Evolutionary conservation across 2,329 filamentous ascomycete species (phyloP).

Genomic region (Ampelomyces quisqualis): DNA sequence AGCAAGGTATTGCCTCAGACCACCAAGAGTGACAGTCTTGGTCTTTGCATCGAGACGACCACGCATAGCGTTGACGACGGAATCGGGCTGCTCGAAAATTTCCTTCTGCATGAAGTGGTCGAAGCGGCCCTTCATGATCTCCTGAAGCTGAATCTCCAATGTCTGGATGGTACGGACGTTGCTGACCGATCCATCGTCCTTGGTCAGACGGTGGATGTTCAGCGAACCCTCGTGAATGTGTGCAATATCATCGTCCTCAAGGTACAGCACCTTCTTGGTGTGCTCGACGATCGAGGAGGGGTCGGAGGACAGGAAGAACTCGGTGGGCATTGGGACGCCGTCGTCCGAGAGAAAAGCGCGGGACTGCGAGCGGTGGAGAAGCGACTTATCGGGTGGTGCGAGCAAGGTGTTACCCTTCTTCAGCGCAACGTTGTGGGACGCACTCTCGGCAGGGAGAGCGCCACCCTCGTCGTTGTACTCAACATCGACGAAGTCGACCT

Average conservation of each 20-base stretch:
- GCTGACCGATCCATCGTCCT: slow-evolving; percentile 85
- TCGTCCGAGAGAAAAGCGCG: slow-evolving; percentile 99
- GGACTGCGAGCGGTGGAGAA: slow-evolving; percentile 96
- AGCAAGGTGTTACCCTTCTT: slow-evolving; percentile 73
- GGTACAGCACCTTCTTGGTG: slow-evolving; percentile 99
- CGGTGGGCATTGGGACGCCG: slow-evolving; percentile 93
- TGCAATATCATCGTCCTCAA: slow-evolving; percentile 98
- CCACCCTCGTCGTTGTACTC: slow-evolving; percentile 85
- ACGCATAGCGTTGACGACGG: slow-evolving; percentile 99
- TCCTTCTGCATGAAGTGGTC: slow-evolving; percentile 99
- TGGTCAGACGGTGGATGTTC: slow-evolving; percentile 97
- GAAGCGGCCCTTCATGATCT: slow-evolving; percentile 99
- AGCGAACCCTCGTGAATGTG: slow-evolving; percentile 99
- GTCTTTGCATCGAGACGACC: slow-evolving; percentile 91
- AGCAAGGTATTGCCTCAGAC: slow-evolving; percentile 90
- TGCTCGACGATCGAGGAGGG: slow-evolving; percentile 98
- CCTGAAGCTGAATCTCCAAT: slow-evolving; percentile 96
- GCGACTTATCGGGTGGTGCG: slow-evolving; percentile 92
- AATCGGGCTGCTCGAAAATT: slow-evolving; percentile 99
- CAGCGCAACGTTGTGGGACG: slow-evolving; percentile 92
- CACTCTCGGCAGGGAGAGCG: slow-evolving; percentile 83
- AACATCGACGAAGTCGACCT: slow-evolving; percentile 99
- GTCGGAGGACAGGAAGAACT: slow-evolving; percentile 99
- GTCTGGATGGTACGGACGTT: slow-evolving; percentile 99
- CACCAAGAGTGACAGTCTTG: slow-evolving; percentile 93